These are phyloP conservation scores for Myxozyma melibiosi DNA, from an alignment of 805 yeast genomes.

Conservation along the genomic window DNA sequence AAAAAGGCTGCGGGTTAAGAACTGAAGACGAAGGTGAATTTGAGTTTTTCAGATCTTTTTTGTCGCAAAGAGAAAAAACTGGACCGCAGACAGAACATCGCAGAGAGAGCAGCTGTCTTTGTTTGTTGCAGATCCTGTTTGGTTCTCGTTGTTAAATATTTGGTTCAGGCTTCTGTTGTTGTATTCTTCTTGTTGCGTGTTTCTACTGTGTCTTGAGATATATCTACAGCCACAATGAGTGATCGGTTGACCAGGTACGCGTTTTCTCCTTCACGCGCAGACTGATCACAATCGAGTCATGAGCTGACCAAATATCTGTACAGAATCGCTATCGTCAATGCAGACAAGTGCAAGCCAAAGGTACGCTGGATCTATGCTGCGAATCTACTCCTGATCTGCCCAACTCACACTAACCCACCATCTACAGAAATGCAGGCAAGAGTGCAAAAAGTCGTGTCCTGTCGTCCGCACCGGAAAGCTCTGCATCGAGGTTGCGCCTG, in stretches of 20 bases:
- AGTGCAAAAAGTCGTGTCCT: constrained; percentile 95
- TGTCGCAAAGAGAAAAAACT: neutral
- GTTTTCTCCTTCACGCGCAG: too few relatives aligned
- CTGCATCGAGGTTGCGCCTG: constrained; percentile 94
- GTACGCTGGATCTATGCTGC: constrained; percentile 13
- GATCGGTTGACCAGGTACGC: constrained; percentile 22
- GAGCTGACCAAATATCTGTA: neutral
- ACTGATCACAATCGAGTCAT: neutral
- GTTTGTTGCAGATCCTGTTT: neutral
- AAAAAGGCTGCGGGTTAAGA: too few relatives aligned
- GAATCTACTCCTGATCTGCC: neutral
- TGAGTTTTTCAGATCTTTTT: too few relatives aligned
- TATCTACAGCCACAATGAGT: constrained; percentile 11
- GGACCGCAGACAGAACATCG: neutral
- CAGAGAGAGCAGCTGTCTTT: neutral
- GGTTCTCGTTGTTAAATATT: neutral
- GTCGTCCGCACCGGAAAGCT: constrained; percentile 97
- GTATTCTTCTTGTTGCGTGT: neutral
- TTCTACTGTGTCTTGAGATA: neutral
- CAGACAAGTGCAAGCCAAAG: constrained; percentile 95
- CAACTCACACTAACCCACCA: neutral
- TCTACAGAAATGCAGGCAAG: constrained; percentile 84
- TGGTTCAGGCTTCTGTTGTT: neutral
- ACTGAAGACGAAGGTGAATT: too few relatives aligned
- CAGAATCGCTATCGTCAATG: constrained; percentile 94